Evolutionary conservation across 1,284 basidiomycete species (phyloP), one percentile per base, ranked within the genome.

Genomic region (Malassezia brasiliensis): DNA sequence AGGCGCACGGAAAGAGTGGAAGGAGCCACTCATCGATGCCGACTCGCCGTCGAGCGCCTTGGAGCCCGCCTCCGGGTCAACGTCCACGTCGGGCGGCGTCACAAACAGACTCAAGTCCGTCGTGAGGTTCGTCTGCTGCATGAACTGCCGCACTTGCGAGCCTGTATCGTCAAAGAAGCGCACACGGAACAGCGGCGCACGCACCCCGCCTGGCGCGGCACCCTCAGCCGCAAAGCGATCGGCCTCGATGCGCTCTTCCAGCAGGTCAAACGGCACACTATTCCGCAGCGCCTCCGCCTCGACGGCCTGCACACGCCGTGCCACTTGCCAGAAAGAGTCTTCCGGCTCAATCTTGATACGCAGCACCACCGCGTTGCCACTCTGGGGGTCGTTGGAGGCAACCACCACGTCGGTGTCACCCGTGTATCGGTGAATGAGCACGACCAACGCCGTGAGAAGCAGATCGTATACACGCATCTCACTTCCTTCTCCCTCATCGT

Each of bases 101-200:
- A 81, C 74, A 70, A 78, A 81, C 60, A 98, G 79, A 12, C 91
- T 96, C 54, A 96, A 80, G 76, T 99, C 94, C 25, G 90, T 88
- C 9, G 88, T 90, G 48, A 88, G 78, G 63, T 83, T 85, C 28
- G 69, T 74, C 31, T 61, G 68, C 50, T 73, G 68, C 65, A 71
- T 52, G 28, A 74, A 72, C 6, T 83, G 63, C 50, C 65, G 61
- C 41, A 72, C 64, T 48, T 67, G 81, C 45, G 82, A 77, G 61
- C 87, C 86, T 3, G 85, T 90, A 74, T 87, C 88, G 74, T 96
- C 93, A 74, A 96, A 91, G 80, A 96, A 96, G 25, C 91, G 84
- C 44, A 96, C 90, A 38, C 90, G 83, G 79, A 96, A 98, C 35
- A 98, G 66, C n/a, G 77, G 77, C 2, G 66, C 59, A 35, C 56